Conservation (phyloP, 1,284 basidiomycete species). For the Phylloporus gajari region DNA sequence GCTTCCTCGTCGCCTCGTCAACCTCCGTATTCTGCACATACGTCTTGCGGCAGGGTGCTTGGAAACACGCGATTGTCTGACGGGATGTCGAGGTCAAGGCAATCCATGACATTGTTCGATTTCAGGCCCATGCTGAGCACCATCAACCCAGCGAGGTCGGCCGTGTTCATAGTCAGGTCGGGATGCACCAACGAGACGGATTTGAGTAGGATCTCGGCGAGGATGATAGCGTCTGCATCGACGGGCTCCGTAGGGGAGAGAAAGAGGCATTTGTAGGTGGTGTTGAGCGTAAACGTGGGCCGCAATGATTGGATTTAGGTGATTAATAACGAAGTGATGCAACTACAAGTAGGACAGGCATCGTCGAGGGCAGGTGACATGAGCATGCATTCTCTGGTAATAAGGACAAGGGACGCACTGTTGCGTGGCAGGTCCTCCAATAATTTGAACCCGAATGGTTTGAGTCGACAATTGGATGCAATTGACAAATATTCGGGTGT, state of each 20-base stretch:
- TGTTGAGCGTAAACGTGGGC: constrained; percentile 93
- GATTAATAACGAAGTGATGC: too few relatives aligned
- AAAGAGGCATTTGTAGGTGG: constrained; percentile 91
- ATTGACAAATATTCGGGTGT: constrained; percentile 83
- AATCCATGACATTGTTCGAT: constrained; percentile 85
- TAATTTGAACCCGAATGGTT: constrained; percentile 80
- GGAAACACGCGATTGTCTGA: constrained; percentile 90
- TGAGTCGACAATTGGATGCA: constrained; percentile 85
- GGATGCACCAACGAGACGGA: constrained; percentile 88
- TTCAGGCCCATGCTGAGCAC: constrained; percentile 85
- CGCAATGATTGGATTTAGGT: constrained; percentile 85
- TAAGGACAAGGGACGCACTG: constrained; percentile 18
- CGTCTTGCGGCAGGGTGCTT: constrained; percentile 78
- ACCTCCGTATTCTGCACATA: constrained; percentile 94
- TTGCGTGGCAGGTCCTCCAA: constrained; percentile 80
- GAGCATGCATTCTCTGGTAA: neutral
- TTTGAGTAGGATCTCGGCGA: constrained; percentile 97
- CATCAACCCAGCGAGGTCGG: constrained; percentile 93
- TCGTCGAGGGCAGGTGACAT: constrained; percentile 86
- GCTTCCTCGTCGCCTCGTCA: constrained; percentile 30
- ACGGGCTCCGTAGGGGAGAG: constrained; percentile 85
- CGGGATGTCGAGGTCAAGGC: constrained; percentile 92
- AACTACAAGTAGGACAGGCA: constrained; percentile 49
- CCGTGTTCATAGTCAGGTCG: constrained; percentile 82
- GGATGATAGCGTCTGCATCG: constrained; percentile 89